Evolutionary conservation across 306 rosid genomes (phyloP).

Genomic region (Citrullus mucosospermus): DNA sequence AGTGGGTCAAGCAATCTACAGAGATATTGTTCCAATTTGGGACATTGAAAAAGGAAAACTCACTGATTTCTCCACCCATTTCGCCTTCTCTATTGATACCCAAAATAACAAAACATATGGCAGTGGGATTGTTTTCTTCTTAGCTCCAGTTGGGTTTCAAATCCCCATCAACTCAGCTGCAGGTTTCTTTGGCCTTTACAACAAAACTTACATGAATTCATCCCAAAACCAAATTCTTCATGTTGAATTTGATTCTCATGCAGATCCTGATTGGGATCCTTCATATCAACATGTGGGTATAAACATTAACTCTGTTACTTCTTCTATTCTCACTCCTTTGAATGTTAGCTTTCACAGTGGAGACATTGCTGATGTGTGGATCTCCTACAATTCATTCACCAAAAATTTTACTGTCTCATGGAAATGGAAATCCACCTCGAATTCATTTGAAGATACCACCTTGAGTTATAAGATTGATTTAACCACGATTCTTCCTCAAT

Average conservation of each 20-base stretch:
- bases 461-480: background rate
- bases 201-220: background rate
- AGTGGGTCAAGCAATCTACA: background rate
- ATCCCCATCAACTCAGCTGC: background rate
- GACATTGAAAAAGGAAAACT: background rate
- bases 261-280: background rate
- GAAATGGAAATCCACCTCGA: background rate
- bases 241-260: conserved; percentile 2
- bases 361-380: background rate
- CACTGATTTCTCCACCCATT: conserved; percentile 5
- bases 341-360: conserved; percentile 7
- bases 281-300: conserved; percentile 1
- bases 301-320: background rate
- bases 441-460: background rate
- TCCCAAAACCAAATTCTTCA: background rate
- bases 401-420: conserved; percentile 5
- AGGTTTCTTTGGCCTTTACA: conserved; percentile 9
- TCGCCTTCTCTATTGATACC: background rate
- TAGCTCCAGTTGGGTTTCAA: background rate
- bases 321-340: background rate
- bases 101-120: background rate
- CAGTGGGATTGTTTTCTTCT: background rate
- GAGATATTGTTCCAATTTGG: background rate
- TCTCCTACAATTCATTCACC: background rate
- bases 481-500: background rate